Evolutionary conservation across 2,329 filamentous ascomycete species (phyloP).

Genomic region (Fusarium sp.): DNA sequence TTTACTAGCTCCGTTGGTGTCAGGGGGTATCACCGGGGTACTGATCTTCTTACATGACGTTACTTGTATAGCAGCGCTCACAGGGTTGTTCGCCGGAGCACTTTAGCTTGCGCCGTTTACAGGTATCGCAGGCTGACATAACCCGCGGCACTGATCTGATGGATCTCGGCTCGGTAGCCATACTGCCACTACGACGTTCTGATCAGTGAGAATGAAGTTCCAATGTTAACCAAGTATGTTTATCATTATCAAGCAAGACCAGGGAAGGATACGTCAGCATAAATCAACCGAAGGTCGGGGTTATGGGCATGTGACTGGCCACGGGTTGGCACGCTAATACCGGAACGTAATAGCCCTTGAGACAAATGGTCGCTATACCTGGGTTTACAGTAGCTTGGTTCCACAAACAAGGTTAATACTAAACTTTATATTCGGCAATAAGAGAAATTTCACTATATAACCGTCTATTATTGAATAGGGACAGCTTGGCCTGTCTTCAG

Average conservation of each 20-base stretch:
- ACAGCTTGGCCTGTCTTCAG: too few species aligned
- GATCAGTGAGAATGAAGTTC: not conserved
- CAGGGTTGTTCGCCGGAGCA: not conserved
- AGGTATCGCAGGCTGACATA: not conserved
- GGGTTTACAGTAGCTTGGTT: too few species aligned
- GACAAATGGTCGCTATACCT: too few species aligned
- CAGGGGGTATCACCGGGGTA: too few species aligned
- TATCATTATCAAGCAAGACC: not conserved
- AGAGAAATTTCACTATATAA: too few species aligned
- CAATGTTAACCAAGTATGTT: not conserved
- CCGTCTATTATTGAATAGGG: too few species aligned
- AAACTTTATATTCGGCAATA: too few species aligned
- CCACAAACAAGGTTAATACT: too few species aligned
- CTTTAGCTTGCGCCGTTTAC: not conserved
- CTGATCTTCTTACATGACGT: not conserved
- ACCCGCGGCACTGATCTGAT: not conserved
- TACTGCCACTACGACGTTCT: not conserved
- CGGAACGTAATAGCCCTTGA: too few species aligned
- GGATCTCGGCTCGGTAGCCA: not conserved
- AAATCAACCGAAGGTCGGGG: too few species aligned
- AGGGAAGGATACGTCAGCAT: not conserved
- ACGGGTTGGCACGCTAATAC: too few species aligned
- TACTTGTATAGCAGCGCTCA: not conserved
- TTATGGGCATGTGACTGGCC: too few species aligned
- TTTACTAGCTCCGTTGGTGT: fast-evolving